Base-by-base conservation (phyloP, 148 eudicot species). In the Silene latifolia region DNA sequence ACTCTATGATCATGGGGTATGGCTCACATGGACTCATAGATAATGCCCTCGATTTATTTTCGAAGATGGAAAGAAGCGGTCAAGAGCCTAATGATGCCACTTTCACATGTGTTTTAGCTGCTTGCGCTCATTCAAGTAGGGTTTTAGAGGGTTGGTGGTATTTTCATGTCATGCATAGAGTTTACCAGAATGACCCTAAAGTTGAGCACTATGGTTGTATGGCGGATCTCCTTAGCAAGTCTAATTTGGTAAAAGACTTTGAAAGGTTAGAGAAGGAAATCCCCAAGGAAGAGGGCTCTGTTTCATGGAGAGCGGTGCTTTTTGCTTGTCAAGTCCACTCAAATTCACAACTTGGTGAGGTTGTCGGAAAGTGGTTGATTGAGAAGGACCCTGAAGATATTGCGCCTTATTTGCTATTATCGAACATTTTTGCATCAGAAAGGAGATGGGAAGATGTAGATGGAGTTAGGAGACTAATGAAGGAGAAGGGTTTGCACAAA, bases 91-190 rank as follows among this genome's bases (percentile, higher is more conserved):
- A 89, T 54, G 87, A 85, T 23, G 80, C 87, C 46, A 83, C 90
- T 17, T 85, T 87, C 48, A 53, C 76, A 4, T 87, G 88, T 78
- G 71, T 83, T 69, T 80, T 89, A 76, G 83, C 88, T 21, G 83
- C 84, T 2, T 89, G 92, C 44, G 78, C 83, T 19, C 92, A 82
- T 70, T 63, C 87, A 32, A 83, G 90, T 44, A 69, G 81, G 82
- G 82, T 89, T 70, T 82, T 86, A 68, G 92, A 89, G 74, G 92
- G 90, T 54, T 85, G 90, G 89, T 87, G 88, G 88, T 83, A 83
- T 77, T 86, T 88, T 63, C 82, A 88, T 75, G 21, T 83, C 47
- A 88, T 88, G 92, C 72, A 35, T 14, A 75, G 79, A 74, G 82
- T 86, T 74, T 85, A 88, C 81, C 77, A 75, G 39, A 82, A 83